These are phyloP conservation scores for Smittium culicis DNA, from an alignment of 371 early-diverging fungal species.

Conservation along the genomic window DNA sequence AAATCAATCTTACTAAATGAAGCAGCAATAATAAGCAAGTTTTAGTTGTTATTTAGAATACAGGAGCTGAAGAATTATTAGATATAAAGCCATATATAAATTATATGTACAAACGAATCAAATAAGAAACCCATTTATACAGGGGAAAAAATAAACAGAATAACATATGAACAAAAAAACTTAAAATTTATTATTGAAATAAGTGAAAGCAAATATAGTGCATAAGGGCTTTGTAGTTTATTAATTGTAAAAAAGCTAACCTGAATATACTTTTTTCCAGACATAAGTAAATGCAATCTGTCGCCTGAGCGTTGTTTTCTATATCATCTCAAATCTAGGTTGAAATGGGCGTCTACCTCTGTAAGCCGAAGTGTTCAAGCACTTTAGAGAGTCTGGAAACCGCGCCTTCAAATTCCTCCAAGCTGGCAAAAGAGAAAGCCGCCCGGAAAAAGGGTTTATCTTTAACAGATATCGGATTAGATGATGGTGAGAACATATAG, in stretches of 20 bases:
- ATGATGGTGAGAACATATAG: slow-evolving; percentile 22
- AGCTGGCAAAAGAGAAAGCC: slow-evolving; percentile 24
- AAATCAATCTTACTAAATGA: too few relatives aligned
- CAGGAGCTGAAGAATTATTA: too few relatives aligned
- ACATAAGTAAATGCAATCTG: too few relatives aligned
- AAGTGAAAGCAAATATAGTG: neutral
- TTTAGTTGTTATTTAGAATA: too few relatives aligned
- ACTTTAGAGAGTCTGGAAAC: slow-evolving; percentile 15
- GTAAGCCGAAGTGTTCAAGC: slow-evolving; percentile 12
- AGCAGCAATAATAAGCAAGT: too few relatives aligned
- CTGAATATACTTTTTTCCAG: neutral
- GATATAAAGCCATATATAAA: too few relatives aligned
- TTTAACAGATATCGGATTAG: slow-evolving; percentile 8
- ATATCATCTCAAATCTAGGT: neutral
- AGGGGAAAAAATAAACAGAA: too few relatives aligned
- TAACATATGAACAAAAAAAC: too few relatives aligned
- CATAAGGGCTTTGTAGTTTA: neutral
- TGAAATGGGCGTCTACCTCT: neutral
- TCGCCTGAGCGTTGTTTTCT: too few relatives aligned
- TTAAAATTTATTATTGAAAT: too few relatives aligned
- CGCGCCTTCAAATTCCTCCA: slow-evolving; percentile 16
- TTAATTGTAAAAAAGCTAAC: neutral
- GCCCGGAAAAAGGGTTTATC: slow-evolving; percentile 28
- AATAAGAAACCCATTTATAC: too few relatives aligned
- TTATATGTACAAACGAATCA: too few relatives aligned